Evolutionary conservation across 2,329 filamentous ascomycete genomes (phyloP), one percentile per base, ranked within the genome.

Genomic region (Penicillium sp.): DNA sequence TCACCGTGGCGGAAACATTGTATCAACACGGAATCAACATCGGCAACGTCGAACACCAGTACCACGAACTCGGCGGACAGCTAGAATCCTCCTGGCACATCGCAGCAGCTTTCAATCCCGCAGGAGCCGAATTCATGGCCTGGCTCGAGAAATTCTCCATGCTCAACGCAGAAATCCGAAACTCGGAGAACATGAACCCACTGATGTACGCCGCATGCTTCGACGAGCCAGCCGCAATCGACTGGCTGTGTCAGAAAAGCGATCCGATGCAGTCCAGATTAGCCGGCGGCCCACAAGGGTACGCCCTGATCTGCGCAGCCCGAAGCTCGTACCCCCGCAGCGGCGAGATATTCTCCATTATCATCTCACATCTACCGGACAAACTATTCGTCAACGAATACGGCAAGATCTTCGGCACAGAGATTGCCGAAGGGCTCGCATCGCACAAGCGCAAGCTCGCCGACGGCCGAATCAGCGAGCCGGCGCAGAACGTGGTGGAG

Each of bases 11-110:
- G 0, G 9, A 21, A 21, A n/a, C 51, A 9, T 38, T 53, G 1
- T 49, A 53, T 6, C 27, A 48, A 12, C 38, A 49, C n/a, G 51
- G 51, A 13, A 37, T 53, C 29, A 53, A 53, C 8, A 53, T 53
- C 13, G 51, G 44, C 4, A 53, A 53, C 3, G 45, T 53, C 8
- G 44, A 53, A 23, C 37, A 42, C 10, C 44, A 53, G 16, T 25
- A 37, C n/a, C 51, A 53, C n/a, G 37, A 48, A 6, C 21, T 49
- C 5, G 51, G 51, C 21, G 51, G 44, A 10, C 51, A 49, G 21
- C 38, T 53, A n/a, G 51, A 53, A 18, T 34, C 44, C 3, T 53
- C 51, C 29, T 53, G 51, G 51, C 51, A 53, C n/a, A 53, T 53
- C 23, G 51, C 51, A 21, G 51, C 51, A 42, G 45, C 51, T 3